Percentiles rank a stretch among this genome's conserved stretches.
These are phyloP conservation scores for Balansia obtecta DNA, from an alignment of 2,329 filamentous ascomycete genomes.

Conservation along the genomic window DNA sequence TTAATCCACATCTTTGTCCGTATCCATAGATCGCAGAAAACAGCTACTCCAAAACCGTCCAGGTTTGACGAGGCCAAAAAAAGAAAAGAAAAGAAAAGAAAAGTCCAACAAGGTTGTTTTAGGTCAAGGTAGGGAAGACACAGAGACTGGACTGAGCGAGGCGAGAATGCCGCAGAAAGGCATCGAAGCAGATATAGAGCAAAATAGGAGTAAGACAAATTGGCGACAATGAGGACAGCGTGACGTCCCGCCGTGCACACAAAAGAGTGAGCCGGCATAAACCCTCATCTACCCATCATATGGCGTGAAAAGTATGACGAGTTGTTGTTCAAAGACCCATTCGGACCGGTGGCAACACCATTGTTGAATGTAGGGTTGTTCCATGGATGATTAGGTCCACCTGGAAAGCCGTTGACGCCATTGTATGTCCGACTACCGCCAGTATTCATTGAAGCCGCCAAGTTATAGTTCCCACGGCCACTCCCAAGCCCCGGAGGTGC, in stretches of 20 bases:
- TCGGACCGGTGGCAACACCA: constrained; percentile 11
- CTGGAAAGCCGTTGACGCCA: constrained; percentile 9
- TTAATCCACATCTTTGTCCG: not conserved
- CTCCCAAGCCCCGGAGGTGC: constrained; percentile 57
- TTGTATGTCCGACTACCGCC: constrained; percentile 8
- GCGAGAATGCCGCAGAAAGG: not conserved
- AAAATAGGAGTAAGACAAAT: not conserved
- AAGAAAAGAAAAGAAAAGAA: constrained; percentile 1
- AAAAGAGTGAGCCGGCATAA: too few relatives aligned
- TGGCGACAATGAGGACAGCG: not conserved
- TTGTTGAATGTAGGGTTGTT: constrained; percentile 13
- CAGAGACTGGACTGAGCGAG: not conserved
- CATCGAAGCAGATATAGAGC: not conserved
- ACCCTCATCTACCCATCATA: constrained; percentile 21
- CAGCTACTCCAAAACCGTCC: not conserved
- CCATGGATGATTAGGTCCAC: constrained; percentile 13
- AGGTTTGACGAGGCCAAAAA: not conserved
- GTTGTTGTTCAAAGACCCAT: constrained; percentile 9
- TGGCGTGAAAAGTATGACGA: constrained; percentile 18
- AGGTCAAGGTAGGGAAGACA: too few relatives aligned
- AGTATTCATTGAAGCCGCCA: constrained; percentile 11
- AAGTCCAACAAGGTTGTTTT: not conserved
- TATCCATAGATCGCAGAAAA: not conserved
- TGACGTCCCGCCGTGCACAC: not conserved
- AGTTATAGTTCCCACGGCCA: constrained; percentile 14